Evolutionary conservation across 2,329 filamentous ascomycete genomes (phyloP).

Genomic region (Scedosporium aurantiacum): DNA sequence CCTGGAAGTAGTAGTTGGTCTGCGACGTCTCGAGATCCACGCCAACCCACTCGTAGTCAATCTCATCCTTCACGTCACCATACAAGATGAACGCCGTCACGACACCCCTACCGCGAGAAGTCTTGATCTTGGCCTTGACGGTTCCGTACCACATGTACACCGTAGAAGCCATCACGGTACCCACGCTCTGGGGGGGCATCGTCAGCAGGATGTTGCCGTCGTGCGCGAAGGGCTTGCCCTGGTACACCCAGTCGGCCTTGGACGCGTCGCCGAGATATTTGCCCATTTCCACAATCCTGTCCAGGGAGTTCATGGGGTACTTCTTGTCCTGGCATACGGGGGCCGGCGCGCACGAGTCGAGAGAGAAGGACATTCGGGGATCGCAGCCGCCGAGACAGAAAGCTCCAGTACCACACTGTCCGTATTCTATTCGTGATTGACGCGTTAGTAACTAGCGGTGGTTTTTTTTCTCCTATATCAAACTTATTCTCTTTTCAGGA

Average conservation of each 20-base stretch:
- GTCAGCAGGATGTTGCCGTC: conserved; percentile 69
- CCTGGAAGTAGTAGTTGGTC: conserved; percentile 96
- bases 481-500: too few species aligned
- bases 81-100: conserved; percentile 96
- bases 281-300: conserved; percentile 58
- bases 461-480: not conserved
- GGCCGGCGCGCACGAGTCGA: conserved; percentile 75
- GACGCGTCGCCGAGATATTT: conserved; percentile 79
- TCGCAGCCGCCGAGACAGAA: conserved; percentile 96
- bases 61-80: conserved; percentile 94
- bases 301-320: conserved; percentile 62
- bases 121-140: conserved; percentile 75
- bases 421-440: conserved; percentile 57
- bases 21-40: conserved; percentile 66
- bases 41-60: conserved; percentile 93
- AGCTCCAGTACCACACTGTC: conserved; percentile 83
- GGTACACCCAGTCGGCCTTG: conserved; percentile 77
- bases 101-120: conserved; percentile 73
- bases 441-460: not conserved
- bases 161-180: conserved; percentile 74
- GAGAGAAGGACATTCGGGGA: conserved; percentile 67
- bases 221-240: conserved; percentile 61
- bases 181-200: conserved; percentile 76
- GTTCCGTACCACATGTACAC: conserved; percentile 97
- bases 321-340: conserved; percentile 69